Conservation (phyloP, 805 yeast species). For the Kodamaea nitidulidarum region DNA sequence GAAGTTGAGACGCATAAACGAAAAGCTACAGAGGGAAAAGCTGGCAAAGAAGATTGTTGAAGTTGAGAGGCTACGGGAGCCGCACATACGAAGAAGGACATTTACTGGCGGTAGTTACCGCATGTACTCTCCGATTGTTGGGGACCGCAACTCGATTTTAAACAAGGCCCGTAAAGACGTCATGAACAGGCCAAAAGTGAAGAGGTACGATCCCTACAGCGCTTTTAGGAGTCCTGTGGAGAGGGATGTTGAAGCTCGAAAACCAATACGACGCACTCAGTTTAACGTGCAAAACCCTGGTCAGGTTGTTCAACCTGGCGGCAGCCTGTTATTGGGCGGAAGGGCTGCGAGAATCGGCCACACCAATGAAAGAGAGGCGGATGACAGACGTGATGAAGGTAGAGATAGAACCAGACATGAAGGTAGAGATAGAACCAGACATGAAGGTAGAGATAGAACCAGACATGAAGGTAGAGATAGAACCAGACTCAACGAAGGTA, state of each 20-base stretch:
- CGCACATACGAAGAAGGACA: slow-evolving; percentile 16
- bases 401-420: background rate
- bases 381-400: too few species aligned
- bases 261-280: slow-evolving; percentile 8
- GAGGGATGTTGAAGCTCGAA: background rate
- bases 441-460: too few species aligned
- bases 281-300: too few species aligned
- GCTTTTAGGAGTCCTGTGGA: slow-evolving; percentile 14
- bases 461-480: background rate
- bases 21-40: slow-evolving; percentile 35
- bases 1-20: slow-evolving; percentile 41
- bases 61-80: slow-evolving; percentile 26
- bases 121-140: slow-evolving; percentile 1
- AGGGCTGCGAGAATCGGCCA: background rate
- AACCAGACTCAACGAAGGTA: too few species aligned
- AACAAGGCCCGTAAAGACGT: slow-evolving; percentile 34
- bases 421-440: background rate
- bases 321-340: background rate
- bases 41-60: slow-evolving; percentile 29
- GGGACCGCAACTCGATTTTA: slow-evolving; percentile 24
- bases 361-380: too few species aligned
- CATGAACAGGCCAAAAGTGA: slow-evolving; percentile 30
- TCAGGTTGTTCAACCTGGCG: too few species aligned
- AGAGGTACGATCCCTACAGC: slow-evolving; percentile 23
- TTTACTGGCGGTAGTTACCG: slow-evolving; percentile 10